Evolutionary conservation across 331 rosid genomes (phyloP), one percentile per base, ranked within the genome.

Genomic region (Saraca asoca): DNA sequence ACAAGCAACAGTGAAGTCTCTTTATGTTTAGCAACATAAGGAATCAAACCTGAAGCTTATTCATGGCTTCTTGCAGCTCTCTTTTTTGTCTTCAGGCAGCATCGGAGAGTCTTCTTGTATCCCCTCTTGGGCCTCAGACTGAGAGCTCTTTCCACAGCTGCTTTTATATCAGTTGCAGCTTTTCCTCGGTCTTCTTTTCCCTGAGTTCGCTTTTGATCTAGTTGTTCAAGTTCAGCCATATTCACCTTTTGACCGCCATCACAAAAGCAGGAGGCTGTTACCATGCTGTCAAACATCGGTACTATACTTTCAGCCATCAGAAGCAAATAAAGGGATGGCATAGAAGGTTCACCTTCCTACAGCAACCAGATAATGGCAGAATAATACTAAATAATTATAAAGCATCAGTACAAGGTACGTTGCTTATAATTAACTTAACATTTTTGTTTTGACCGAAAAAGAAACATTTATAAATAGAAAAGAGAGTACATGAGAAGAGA

Each of bases 131-230:
- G 95, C 96, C 84, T 90, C 98, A 51, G 54, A 77, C 58, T 87
- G 95, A 69, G 95, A 69, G 79, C 87, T 86, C 83, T 93, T 64
- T 72, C 90, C 52, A 90, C 88, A 19, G 97, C 90, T 69, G 95
- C 75, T 74, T 90, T 93, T 67, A 93, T 65, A 81, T 93, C 98
- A 82, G 81, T 55, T 4, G 80, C 81, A 71, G 98, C 96, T 82
- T 86, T 90, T 79, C 84, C 96, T 58, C 96, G 86, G n/a, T n/a
- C 72, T 93, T 83, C 91, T 81, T 80, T 82, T 73, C 95, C 81
- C 72, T 87, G 95, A 39, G 75, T 84, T 54, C 83, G 82, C 74
- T 90, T 95, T 69, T 90, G 97, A 70, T 85, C 87, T 69, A 90
- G 53, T 69, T 80, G 94, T 65, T 77, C 83, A 63, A 93, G 85